Base-by-base conservation (phyloP, 495 filamentous ascomycete species). In the Glonium stellatum region DNA sequence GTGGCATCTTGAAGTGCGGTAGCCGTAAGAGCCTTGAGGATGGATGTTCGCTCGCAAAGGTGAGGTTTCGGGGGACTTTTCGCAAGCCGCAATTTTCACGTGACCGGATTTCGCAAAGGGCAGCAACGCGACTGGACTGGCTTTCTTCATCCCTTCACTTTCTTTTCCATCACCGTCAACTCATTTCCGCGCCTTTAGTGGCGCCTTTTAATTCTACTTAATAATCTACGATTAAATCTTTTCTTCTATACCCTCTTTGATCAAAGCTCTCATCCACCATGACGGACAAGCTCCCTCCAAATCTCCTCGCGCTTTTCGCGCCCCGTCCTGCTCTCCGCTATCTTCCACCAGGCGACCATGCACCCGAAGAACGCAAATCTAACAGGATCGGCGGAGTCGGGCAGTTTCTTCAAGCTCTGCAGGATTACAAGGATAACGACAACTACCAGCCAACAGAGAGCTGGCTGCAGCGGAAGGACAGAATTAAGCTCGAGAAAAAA, bases 241-340 rank as follows among this genome's bases (percentile, higher is more conserved):
- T 47, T 54, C 19, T 27, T 44, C 25, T 3, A 12, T 19, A 53
- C 42, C 57, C 25, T 54, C 13, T 21, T 47, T 36, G 49, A 10
- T 21, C 44, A 31, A 44, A 44, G 39, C 18, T 11, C 39, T 44
- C 10, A 18, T 44, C 56, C 0, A 67, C 11, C 36, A 97, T 97
- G 92, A 97, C 92, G 8, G 92, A 96, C 79, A 90, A 92, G 74
- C 86, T 98, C 8, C 92, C 92, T 52, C 89, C 88, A 51, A 92
- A 92, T 63, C 83, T 98, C 35, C 82, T 97, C 67, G 87, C 87
- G 65, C 89, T 98, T 58, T 98, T 98, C 76, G 87, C 91, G 68
- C 89, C 93, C 60, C 88, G 93, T 34, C 93, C 95, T 51, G 85
- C 92, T 54, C 78, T 98, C 63, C 88, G 91, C 72, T 98, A 88